These are phyloP conservation scores for Knoxdaviesia proteae DNA, from an alignment of 2,329 filamentous ascomycete genomes.

Conservation along the genomic window DNA sequence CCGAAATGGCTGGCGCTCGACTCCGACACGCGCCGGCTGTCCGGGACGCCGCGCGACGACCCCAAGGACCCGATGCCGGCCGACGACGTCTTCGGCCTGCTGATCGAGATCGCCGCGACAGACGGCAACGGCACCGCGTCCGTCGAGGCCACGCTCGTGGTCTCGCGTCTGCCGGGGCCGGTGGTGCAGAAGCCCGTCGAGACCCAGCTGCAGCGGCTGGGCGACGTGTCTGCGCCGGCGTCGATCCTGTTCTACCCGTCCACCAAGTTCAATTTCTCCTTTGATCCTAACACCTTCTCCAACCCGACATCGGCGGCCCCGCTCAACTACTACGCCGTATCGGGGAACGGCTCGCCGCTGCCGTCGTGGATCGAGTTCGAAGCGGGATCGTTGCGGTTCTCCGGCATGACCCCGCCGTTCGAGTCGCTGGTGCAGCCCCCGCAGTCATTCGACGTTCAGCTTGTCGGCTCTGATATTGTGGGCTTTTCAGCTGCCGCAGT, in stretches of 20 bases:
- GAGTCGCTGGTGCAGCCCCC: slow-evolving; percentile 43
- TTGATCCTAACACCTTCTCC: slow-evolving; percentile 42
- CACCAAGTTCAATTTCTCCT: slow-evolving; percentile 28
- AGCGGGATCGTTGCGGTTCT: slow-evolving; percentile 38
- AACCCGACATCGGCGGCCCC: slow-evolving; percentile 17
- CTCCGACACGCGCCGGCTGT: slow-evolving; percentile 39
- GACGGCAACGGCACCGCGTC: slow-evolving; percentile 42
- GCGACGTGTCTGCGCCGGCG: slow-evolving; percentile 36
- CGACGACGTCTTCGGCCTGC: slow-evolving; percentile 33
- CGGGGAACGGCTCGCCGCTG: slow-evolving; percentile 57
- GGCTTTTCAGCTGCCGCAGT: slow-evolving; percentile 51
- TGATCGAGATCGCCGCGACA: slow-evolving; percentile 47
- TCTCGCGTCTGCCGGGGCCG: slow-evolving; percentile 37
- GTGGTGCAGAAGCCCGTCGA: slow-evolving; percentile 32
- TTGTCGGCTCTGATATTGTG: slow-evolving; percentile 62
- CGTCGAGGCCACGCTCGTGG: slow-evolving; percentile 49
- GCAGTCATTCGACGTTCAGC: slow-evolving; percentile 48
- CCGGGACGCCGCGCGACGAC: slow-evolving; percentile 41
- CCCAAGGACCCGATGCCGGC: slow-evolving; percentile 26
- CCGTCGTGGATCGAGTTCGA: slow-evolving; percentile 76
- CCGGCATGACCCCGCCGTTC: slow-evolving; percentile 46
- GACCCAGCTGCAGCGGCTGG: slow-evolving; percentile 35
- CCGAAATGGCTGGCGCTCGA: slow-evolving; percentile 62
- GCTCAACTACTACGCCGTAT: slow-evolving; percentile 58
- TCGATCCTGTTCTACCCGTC: slow-evolving; percentile 36